A percentile compares a stretch with the other conserved stretches of the same genome.
These are phyloP conservation scores for Pseudoturritis turrita DNA, from an alignment of 345 rosid species.

Conservation along the genomic window DNA sequence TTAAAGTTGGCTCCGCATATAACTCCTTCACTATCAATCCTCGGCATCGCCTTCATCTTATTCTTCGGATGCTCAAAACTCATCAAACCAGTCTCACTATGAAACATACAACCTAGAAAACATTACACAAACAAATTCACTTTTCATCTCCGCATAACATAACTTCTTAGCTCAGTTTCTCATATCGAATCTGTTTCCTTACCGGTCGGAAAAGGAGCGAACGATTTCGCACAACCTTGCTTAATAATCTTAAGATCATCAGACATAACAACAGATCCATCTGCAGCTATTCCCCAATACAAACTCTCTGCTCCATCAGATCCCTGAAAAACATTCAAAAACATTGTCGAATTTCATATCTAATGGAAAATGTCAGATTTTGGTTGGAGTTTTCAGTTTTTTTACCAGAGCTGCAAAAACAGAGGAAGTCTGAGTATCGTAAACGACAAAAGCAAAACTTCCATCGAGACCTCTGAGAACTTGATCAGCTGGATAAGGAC, in stretches of 20 bases:
- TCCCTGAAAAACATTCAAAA: constrained; percentile 40
- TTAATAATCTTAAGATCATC: constrained; percentile 73
- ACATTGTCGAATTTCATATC: not conserved
- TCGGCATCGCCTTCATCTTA: constrained; percentile 81
- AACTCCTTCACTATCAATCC: constrained; percentile 84
- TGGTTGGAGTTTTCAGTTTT: not conserved
- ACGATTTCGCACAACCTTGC: constrained; percentile 85
- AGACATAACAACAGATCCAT: constrained; percentile 81
- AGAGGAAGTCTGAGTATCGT: constrained; percentile 59
- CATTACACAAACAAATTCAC: not conserved
- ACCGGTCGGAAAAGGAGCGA: constrained; percentile 80
- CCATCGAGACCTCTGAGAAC: constrained; percentile 84
- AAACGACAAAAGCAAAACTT: constrained; percentile 79
- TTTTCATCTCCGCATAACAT: not conserved
- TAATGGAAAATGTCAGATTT: not conserved
- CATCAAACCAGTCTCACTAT: constrained; percentile 75
- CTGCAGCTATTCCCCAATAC: constrained; percentile 85
- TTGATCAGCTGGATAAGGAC: constrained; percentile 93
- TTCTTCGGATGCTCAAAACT: constrained; percentile 88
- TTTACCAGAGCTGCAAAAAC: constrained; percentile 74
- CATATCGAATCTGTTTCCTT: not conserved
- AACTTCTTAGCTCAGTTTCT: not conserved
- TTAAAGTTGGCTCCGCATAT: constrained; percentile 85
- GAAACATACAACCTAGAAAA: constrained; percentile 75
- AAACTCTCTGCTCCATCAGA: constrained; percentile 69